Evolutionary conservation across 306 rosid genomes (phyloP), one percentile per base, ranked within the genome.

Genomic region (Trifolium dubium): DNA sequence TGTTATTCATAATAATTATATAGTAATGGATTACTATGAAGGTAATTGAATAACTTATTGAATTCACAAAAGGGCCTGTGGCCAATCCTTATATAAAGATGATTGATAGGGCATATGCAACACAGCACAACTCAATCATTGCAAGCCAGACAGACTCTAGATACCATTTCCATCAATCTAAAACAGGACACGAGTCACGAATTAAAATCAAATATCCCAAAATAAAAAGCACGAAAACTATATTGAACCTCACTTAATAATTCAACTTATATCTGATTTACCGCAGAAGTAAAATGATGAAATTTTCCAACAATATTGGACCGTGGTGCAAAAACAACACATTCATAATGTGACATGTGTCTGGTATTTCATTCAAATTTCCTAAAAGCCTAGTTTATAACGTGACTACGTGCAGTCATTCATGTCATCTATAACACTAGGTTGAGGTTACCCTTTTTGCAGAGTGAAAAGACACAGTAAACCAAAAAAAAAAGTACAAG

Each of bases 401-500:
- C 39, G 8, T 35, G 39, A 35, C 6, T 34, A 23, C 23, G 62
- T 31, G 65, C 64, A 59, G 41, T 31, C 65, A 60, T 31, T 13
- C 63, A 34, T 60, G 12, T 60, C 19, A 31, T 60, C 50, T 10
- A 64, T 40, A 64, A 32, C 50, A 64, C 67, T 34, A 54, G 29
- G 60, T 53, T 18, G 60, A 62, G 30, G 67, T 34, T 15, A 29
- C 47, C 46, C 4, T 62, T 62, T 32, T 62, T 50, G 82, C 76
- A 47, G 63, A 64, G 59, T 50, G 77, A 67, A 73, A 63, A 71
- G 69, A 43, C 55, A 58, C 29, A 28, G 68, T 53, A 55, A 40
- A 67, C 59, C 39, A 37, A 28, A 56, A 17, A 54, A 11, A 10
- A 76, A 79, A 64, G 73, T 43, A 46, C 75, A 69, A 56, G 75